A percentile compares a stretch with the other conserved stretches of the same genome.
Evolutionary conservation across 1,139 yeast genomes (phyloP).

Genomic region (Debaryomycetaceae sp.): DNA sequence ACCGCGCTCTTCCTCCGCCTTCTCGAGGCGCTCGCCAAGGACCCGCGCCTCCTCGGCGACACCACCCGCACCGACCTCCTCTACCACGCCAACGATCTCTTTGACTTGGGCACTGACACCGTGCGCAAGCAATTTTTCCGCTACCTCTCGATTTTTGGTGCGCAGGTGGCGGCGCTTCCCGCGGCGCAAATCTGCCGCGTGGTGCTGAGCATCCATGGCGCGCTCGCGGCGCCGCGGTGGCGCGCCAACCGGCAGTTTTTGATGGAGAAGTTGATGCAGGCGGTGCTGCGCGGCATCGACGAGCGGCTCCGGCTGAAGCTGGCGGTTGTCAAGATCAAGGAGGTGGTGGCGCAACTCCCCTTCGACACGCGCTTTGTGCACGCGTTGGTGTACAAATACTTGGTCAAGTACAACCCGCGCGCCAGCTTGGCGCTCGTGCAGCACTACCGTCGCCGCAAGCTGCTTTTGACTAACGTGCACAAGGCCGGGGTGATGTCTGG

Average conservation of each 20-base stretch:
- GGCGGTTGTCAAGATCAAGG: constrained; percentile 14
- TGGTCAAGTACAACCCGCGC: constrained; percentile 23
- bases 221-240: background rate
- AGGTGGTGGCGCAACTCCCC: constrained; percentile 15
- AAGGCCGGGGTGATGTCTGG: constrained; percentile 24
- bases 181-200: background rate
- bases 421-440: constrained; percentile 20
- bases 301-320: background rate
- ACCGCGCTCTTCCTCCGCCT: background rate
- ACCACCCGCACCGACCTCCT: background rate
- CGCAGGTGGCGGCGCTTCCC: background rate
- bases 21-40: background rate
- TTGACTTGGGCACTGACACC: background rate
- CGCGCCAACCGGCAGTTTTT: constrained; percentile 1
- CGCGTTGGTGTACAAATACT: constrained; percentile 18
- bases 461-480: constrained; percentile 14
- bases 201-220: background rate
- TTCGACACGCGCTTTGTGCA: constrained; percentile 16
- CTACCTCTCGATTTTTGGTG: background rate
- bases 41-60: no score
- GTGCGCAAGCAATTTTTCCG: background rate
- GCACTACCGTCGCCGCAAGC: constrained; percentile 16
- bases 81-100: background rate
- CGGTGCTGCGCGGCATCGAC: constrained; percentile 2
- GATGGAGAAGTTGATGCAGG: constrained; percentile 1